Evolutionary conservation across 495 filamentous ascomycete species (phyloP), one percentile per base, ranked within the genome.

Genomic region (Penicillium cinerascens): DNA sequence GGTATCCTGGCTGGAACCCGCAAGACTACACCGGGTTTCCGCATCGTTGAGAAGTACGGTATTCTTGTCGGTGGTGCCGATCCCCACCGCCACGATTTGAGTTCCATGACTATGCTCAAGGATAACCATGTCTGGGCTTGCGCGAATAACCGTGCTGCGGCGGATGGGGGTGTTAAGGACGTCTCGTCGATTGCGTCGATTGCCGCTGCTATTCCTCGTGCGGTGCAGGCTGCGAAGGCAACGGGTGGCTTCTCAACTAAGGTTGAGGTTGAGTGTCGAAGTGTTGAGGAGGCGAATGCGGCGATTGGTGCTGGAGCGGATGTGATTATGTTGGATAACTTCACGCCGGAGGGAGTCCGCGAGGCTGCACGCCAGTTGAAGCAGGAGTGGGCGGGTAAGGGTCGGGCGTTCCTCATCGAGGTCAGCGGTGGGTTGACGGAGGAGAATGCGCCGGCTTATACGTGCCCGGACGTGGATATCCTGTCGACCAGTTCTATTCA

Each of bases 281-380:
- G 78, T 67, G 80, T 95, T 69, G 83, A 80, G 52, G 90, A 95
- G 68, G 93, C 93, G 4, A 83, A 96, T 64, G 89, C 95, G 69
- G 93, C 93, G 0, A 89, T 96, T 59, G 80, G 69, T 5, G 92
- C 92, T 0, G 95, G 93, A 3, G 93, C 93, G 1, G 92, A 97
- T 76, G 82, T 97, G 6, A 82, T 98, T 45, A 98, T 98, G 93
- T 71, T 98, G 59, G 93, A 98, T 69, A 98, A 98, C 65, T 97
- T 97, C 64, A 81, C 79, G 0, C 78, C 83, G 0, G 84, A 89
- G 9, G 90, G 84, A 0, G 84, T 96, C 47, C 83, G 80, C 61
- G 71, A 76, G 25, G 88, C 87, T 0, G 88, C 92, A 11, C 72
- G 53, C 64, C 79, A 76, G 54, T 70, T 98, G 29, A 93, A 91